Conservation (phyloP, 805 yeast genomes). For the Nakazawaea anatomiae region DNA sequence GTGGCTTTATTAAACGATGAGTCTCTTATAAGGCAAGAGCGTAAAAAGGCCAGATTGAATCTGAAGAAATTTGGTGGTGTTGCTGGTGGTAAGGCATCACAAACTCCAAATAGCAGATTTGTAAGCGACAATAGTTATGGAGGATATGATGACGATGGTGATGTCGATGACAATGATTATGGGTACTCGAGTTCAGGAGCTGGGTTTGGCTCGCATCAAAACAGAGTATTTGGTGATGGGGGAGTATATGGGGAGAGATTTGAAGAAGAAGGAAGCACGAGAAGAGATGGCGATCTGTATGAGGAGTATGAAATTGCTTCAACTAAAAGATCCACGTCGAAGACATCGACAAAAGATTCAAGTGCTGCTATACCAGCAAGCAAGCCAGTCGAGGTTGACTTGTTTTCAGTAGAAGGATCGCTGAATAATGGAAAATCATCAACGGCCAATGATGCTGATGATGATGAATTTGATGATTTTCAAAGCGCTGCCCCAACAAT, state of each 20-base stretch:
- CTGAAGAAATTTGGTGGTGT: conserved; percentile 80
- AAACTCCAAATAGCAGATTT: conserved; percentile 24
- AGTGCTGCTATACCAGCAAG: conserved; percentile 38
- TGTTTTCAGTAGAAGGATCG: conserved; percentile 39
- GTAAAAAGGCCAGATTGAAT: conserved; percentile 83
- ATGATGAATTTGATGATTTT: conserved; percentile 78
- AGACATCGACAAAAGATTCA: conserved; percentile 27
- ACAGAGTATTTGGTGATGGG: conserved; percentile 64
- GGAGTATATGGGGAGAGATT: conserved; percentile 64
- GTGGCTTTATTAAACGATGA: conserved; percentile 74
- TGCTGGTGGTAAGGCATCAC: conserved; percentile 49
- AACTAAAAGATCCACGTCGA: conserved; percentile 18
- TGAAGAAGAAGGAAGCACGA: conserved; percentile 48
- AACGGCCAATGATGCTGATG: conserved; percentile 42
- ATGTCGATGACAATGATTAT: conserved; percentile 26
- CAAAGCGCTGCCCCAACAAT: conserved; percentile 55
- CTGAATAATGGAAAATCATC: neutral
- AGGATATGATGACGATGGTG: conserved; percentile 44
- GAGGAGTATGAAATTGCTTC: conserved; percentile 58
- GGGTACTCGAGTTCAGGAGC: neutral
- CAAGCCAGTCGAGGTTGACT: conserved; percentile 34
- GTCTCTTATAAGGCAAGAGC: conserved; percentile 66
- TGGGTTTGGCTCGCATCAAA: conserved; percentile 24
- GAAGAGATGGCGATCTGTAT: conserved; percentile 32
- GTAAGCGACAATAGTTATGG: conserved; percentile 19